These are phyloP conservation scores for Penicillium silybi DNA, from an alignment of 495 filamentous ascomycete genomes.

Conservation along the genomic window DNA sequence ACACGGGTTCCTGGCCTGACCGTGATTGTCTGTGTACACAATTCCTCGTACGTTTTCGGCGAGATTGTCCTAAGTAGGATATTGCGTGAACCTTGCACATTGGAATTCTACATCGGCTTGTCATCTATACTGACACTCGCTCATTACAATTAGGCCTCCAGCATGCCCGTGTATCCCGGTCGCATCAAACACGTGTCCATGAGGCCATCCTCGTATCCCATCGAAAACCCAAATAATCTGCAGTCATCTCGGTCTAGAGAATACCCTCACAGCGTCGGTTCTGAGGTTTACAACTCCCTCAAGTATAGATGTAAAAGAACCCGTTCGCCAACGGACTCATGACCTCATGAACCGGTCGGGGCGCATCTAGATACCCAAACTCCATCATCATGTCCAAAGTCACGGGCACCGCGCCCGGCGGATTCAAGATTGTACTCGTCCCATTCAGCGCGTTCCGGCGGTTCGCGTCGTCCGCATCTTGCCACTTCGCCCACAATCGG, in stretches of 20 bases:
- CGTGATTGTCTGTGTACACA: background rate
- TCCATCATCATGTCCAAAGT: constrained; percentile 25
- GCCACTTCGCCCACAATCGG: constrained; percentile 57
- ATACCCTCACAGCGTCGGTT: background rate
- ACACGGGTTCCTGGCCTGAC: background rate
- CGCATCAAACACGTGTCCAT: too few relatives aligned
- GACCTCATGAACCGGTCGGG: constrained; percentile 20
- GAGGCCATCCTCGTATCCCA: too few relatives aligned
- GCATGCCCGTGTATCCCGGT: background rate
- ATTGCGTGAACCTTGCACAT: background rate
- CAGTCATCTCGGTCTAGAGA: background rate
- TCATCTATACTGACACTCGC: background rate
- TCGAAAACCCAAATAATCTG: too few relatives aligned
- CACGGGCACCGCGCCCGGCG: constrained; percentile 16
- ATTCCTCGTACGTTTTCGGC: background rate
- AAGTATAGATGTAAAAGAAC: constrained; percentile 24
- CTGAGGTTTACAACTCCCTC: background rate
- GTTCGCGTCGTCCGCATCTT: constrained; percentile 21
- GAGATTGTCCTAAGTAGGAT: too few relatives aligned
- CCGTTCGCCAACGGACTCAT: constrained; percentile 17
- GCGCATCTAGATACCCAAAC: constrained; percentile 24
- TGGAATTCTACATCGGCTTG: background rate
- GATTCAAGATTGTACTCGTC: constrained; percentile 21
- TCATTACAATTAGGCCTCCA: background rate
- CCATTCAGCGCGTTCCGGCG: constrained; percentile 26